Percentiles rank a stretch among this genome's conserved stretches.
These are phyloP conservation scores for Seiridium unicorne DNA, from an alignment of 2,329 filamentous ascomycete genomes.

Conservation along the genomic window DNA sequence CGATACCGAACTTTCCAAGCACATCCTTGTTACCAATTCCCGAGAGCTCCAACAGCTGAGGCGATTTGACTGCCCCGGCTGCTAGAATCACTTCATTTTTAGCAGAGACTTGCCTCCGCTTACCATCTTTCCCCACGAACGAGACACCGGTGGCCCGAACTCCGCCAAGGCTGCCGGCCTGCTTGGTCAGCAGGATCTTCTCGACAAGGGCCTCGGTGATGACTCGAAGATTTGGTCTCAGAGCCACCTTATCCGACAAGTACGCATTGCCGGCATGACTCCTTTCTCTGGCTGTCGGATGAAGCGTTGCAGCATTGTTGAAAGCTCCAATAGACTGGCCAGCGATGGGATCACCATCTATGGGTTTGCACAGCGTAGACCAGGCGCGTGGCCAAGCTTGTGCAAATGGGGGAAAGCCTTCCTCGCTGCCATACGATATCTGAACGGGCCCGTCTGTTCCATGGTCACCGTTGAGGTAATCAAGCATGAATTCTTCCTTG, in stretches of 20 bases:
- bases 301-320: conserved; percentile 29
- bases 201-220: conserved; percentile 30
- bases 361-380: conserved; percentile 27
- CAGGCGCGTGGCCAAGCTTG: conserved; percentile 38
- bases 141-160: conserved; percentile 32
- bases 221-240: conserved; percentile 31
- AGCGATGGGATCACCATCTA: conserved; percentile 29
- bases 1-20: conserved; percentile 37
- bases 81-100: conserved; percentile 38
- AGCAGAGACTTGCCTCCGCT: conserved; percentile 10
- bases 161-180: conserved; percentile 12
- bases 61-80: conserved; percentile 36
- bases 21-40: conserved; percentile 36
- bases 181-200: conserved; percentile 27
- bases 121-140: conserved; percentile 18
- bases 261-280: conserved; percentile 32
- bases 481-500: not conserved
- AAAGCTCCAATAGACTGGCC: conserved; percentile 30
- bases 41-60: conserved; percentile 32
- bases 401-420: conserved; percentile 24
- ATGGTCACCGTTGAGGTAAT: conserved; percentile 19
- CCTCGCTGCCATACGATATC: conserved; percentile 33
- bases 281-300: conserved; percentile 27
- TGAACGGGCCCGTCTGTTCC: conserved; percentile 32
- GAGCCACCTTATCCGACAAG: conserved; percentile 28